phyloP scores from a whole-genome alignment of 2,329 filamentous ascomycete genomes.

The Incumbomyces lentus region DNA sequence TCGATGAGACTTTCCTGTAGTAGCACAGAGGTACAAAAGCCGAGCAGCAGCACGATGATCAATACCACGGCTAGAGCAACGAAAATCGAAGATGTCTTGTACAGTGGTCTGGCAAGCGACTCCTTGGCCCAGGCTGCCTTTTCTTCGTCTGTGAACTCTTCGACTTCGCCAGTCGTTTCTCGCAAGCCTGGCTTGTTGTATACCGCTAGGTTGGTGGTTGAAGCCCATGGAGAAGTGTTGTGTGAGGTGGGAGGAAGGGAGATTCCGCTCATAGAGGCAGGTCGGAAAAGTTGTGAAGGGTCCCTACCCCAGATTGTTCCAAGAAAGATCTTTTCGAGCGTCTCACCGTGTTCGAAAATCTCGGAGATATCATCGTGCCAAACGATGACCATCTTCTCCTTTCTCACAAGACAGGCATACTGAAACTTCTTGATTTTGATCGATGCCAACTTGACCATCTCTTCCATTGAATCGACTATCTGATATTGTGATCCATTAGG shows the following conservation, averaged over 20 bases:
- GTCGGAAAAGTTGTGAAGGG: not conserved
- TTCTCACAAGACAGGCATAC: slow-evolving; percentile 34
- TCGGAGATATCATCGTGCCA: slow-evolving; percentile 35
- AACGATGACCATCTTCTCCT: slow-evolving; percentile 33
- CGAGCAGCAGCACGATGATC: slow-evolving; percentile 52
- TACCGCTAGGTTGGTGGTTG: not conserved
- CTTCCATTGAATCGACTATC: slow-evolving; percentile 35
- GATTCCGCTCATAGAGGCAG: not conserved
- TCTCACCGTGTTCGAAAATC: slow-evolving; percentile 27
- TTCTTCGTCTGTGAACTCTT: slow-evolving; percentile 56
- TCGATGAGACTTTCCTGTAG: slow-evolving; percentile 60
- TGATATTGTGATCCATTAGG: slow-evolving; percentile 35
- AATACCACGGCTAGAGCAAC: slow-evolving; percentile 57
- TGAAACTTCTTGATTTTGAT: slow-evolving; percentile 34
- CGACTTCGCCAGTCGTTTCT: slow-evolving; percentile 57
- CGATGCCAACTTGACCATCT: slow-evolving; percentile 30
- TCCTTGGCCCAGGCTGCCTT: slow-evolving; percentile 49
- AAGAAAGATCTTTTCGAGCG: not conserved
- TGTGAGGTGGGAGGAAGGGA: not conserved
- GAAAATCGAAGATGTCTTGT: slow-evolving; percentile 59
- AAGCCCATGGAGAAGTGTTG: not conserved
- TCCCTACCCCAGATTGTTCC: not conserved
- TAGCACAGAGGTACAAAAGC: slow-evolving; percentile 59
- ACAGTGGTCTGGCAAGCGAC: slow-evolving; percentile 34
- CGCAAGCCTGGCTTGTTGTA: slow-evolving; percentile 54